Conservation (phyloP, 768 basidiomycete species). For the Serpula lacrymans region DNA sequence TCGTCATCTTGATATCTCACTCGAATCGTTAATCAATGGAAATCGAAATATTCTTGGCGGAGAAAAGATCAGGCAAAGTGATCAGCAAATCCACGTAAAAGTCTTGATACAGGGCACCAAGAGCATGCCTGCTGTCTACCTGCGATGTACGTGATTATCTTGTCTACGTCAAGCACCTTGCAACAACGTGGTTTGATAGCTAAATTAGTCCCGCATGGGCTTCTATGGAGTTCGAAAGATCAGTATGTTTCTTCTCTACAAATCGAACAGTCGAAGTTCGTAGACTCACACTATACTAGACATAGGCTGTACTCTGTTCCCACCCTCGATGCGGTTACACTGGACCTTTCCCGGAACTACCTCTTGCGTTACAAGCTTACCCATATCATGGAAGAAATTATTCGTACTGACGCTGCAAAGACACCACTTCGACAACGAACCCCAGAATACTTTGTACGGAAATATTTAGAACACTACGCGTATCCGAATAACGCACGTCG, state of each 20-base stretch:
- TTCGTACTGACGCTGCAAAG: slow-evolving; percentile 26
- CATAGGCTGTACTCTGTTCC: slow-evolving; percentile 42
- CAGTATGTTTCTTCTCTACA: slow-evolving; percentile 21
- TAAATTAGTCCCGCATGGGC: slow-evolving; percentile 22
- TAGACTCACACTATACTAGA: slow-evolving; percentile 20
- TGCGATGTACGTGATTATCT: slow-evolving; percentile 30
- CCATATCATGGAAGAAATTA: slow-evolving; percentile 44
- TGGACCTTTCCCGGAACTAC: slow-evolving; percentile 43
- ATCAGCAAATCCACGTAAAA: slow-evolving; percentile 13
- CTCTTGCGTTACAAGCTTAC: slow-evolving; percentile 49
- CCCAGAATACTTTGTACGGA: slow-evolving; percentile 46
- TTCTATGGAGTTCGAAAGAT: slow-evolving; percentile 28
- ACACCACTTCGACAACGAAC: slow-evolving; percentile 37
- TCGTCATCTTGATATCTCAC: slow-evolving; percentile 26
- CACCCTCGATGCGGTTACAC: slow-evolving; percentile 44
- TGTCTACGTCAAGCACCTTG: not conserved
- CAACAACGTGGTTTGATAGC: slow-evolving; percentile 19
- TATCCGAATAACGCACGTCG: slow-evolving; percentile 21
- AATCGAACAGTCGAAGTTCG: not conserved
- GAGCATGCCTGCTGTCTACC: slow-evolving; percentile 36
- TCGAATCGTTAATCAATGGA: slow-evolving; percentile 33
- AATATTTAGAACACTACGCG: slow-evolving; percentile 34
- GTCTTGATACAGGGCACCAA: slow-evolving; percentile 42
- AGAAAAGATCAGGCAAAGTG: slow-evolving; percentile 7
- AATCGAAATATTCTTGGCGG: slow-evolving; percentile 4